Base-by-base conservation (phyloP, 2,329 filamentous ascomycete genomes). In the Ceratocystiopsis minuta region DNA sequence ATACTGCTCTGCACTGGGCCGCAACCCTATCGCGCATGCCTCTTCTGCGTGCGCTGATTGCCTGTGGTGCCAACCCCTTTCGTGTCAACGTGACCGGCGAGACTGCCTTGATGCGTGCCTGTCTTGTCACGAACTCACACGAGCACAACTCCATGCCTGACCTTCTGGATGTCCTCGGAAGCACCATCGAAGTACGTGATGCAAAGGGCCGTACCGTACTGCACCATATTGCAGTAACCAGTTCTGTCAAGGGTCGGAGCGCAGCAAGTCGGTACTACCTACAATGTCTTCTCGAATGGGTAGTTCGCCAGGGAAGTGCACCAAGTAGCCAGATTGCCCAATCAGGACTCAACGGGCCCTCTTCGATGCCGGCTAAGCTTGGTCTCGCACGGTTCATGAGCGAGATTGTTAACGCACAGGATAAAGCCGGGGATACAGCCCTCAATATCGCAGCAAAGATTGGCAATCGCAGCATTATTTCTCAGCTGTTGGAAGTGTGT, bases 1-100 rank as follows among this genome's bases (percentile, higher is more conserved):
- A 96, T 54, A 96, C 86, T 16, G 87, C 87, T 3, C 66, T 98
- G 35, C 88, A 96, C 55, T 98, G 90, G 90, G 90, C 90, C 3
- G 86, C 90, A 6, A 95, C 90, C 5, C 67, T 98, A 38, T 86
- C 86, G 3, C 80, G 88, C 15, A 79, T 93, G 56, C 73, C 82
- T 1, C 67, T 98, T 6, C 66, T 96, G 43, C 77, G 82, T 42
- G 72, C 87, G 0, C 68, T 98, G 12, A 82, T 96, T 43, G 69
- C 76, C 6, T 80, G 80, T 38, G 90, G 90, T 2, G 87, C 88
- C 1, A 93, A 79, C 50, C 85, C 93, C 38, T 83, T 79, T 55
- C 75, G 90, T 28, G 80, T 93, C 1, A 98, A 96, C 53, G 77
- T 78, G 18, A 80, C 80, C 1, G 90, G 90, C 14, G 87, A 96